Conservation (phyloP, 306 rosid genomes). For the Herpetospermum pedunculosum region DNA sequence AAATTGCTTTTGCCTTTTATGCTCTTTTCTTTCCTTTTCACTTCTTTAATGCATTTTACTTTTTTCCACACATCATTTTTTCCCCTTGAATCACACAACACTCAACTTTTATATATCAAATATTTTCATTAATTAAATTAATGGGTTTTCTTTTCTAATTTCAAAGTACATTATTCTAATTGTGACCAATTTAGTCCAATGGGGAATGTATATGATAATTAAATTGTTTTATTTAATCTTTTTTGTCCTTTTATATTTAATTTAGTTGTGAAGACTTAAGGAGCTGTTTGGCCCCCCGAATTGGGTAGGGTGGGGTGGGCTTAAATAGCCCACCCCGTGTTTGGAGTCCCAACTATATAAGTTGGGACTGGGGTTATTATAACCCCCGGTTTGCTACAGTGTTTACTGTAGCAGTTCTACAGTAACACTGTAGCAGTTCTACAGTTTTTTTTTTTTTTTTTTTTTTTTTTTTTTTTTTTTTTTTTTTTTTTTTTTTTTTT, state of each 20-base stretch:
- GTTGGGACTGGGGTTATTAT: too few relatives aligned
- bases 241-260: conserved; percentile 11
- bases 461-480: too few relatives aligned
- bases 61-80: conserved; percentile 27
- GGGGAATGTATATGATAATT: conserved; percentile 12
- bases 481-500: too few relatives aligned
- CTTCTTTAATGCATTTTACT: conserved; percentile 19
- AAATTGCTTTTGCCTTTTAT: not conserved
- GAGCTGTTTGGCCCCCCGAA: too few relatives aligned
- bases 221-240: not conserved
- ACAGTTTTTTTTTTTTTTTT: too few relatives aligned
- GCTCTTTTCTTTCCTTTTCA: not conserved
- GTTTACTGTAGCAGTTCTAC: too few relatives aligned
- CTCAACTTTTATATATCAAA: conserved; percentile 30
- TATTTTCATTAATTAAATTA: conserved; percentile 20
- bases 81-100: conserved; percentile 25
- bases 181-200: conserved; percentile 16
- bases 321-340: too few relatives aligned
- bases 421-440: too few relatives aligned
- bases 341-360: too few relatives aligned
- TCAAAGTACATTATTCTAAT: conserved; percentile 8
- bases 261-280: not conserved
- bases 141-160: conserved; percentile 12
- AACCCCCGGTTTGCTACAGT: too few relatives aligned
- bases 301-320: too few relatives aligned